Base-by-base conservation (phyloP, 768 basidiomycete species). In the Lentinula guzmanii region DNA sequence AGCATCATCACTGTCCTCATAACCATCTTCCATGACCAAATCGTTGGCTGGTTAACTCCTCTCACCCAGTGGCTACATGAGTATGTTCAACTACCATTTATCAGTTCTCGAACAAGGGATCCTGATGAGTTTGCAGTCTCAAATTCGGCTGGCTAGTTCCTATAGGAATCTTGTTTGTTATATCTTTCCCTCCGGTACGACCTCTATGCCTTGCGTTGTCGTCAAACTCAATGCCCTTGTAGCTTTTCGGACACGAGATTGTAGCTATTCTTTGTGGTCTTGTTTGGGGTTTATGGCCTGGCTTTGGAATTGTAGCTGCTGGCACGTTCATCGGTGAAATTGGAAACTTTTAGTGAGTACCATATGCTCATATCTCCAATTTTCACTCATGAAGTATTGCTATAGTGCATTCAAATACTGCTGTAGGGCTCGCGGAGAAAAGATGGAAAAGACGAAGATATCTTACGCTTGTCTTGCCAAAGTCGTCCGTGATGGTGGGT, bases 181-280 rank as follows among this genome's bases (percentile, higher is more conserved):
- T 95, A 33, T 93, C 91, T 0, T 93, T 95, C 70, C 93, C 93
- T 61, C 93, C 93, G 0, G 86, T 89, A 65, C 58, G 79, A 72
- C 41, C 34, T 28, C 60, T 4, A 37, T 28, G 53, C 33, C 43
- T 62, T 41, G 15, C 46, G 33, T 61, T 13, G 31, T 37, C 3
- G 3, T 48, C 34, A 45, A 24, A 61, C 34, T 8, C 45, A 33
- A 24, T 48, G 51, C 13, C 15, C 41, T 53, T 9, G 60, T 4
- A 91, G 82, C 82, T 96, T 16, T 95, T 95, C 67, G 95, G 95
- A 5, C 94, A 96, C 64, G 95, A 96, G 79, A 90, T 96, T 60
- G 79, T 96, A 43, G 91, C 91, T 24, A 82, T 95, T 39, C 77
- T 96, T 6, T 93, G 92, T 67, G 95, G 95, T 16, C 72, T 96